phyloP scores from a whole-genome alignment of 1,139 yeast species.

The Diutina sp. region DNA sequence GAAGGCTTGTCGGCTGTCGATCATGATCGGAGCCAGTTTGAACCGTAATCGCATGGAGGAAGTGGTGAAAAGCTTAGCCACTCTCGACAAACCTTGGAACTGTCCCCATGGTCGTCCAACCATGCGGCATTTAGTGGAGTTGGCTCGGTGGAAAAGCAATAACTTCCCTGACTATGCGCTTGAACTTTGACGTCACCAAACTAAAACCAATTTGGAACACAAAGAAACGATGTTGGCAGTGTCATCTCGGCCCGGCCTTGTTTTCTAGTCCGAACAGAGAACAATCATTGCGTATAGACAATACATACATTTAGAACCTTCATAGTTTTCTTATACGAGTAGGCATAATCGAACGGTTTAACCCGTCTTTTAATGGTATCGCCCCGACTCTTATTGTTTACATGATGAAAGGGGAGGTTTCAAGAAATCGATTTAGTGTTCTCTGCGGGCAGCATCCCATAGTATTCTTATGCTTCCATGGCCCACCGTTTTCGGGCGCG shows the following conservation, averaged over 20 bases:
- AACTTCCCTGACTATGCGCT: neutral
- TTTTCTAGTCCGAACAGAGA: neutral
- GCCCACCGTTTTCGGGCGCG: neutral
- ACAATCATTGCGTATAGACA: neutral
- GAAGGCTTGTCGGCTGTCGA: conserved; percentile 89
- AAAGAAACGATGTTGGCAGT: neutral
- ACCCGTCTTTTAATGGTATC: neutral
- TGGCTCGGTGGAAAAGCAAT: neutral
- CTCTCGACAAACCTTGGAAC: conserved; percentile 89
- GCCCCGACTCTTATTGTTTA: too few relatives aligned
- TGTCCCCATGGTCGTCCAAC: conserved; percentile 99
- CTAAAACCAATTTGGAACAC: neutral
- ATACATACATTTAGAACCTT: too few relatives aligned
- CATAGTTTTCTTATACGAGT: neutral
- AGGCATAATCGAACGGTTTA: too few relatives aligned
- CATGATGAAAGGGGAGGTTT: too few relatives aligned
- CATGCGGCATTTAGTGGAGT: conserved; percentile 56
- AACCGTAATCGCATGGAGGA: conserved; percentile 43
- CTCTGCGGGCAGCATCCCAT: neutral
- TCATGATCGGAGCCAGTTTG: conserved; percentile 82
- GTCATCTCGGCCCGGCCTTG: neutral
- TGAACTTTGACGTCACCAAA: neutral
- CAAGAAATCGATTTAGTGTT: neutral
- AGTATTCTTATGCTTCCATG: too few relatives aligned
- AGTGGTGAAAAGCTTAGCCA: conserved; percentile 57